phyloP scores from a whole-genome alignment of 2,329 filamentous ascomycete genomes.

The Penicillium rolfsii region DNA sequence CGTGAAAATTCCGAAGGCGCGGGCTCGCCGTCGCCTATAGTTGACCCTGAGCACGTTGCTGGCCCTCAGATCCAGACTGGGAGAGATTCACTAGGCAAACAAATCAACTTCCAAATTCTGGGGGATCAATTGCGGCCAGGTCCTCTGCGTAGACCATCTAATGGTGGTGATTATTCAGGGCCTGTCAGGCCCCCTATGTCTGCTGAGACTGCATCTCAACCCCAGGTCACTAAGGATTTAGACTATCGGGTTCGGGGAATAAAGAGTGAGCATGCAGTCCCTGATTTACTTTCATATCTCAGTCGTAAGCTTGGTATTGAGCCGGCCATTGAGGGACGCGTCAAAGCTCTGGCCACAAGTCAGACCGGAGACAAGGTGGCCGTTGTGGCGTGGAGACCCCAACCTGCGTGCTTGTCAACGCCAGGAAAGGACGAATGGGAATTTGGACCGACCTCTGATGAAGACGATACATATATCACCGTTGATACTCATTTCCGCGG shows the following conservation, averaged over 20 bases:
- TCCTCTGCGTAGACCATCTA: not conserved
- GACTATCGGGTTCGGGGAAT: slow-evolving; percentile 5
- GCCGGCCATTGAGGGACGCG: not conserved
- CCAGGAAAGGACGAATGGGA: slow-evolving; percentile 5
- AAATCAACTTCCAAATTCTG: not conserved
- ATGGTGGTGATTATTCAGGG: not conserved
- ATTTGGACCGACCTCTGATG: slow-evolving; percentile 1
- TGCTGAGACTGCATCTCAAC: not conserved
- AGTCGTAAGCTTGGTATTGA: slow-evolving; percentile 3
- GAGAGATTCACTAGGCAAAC: not conserved
- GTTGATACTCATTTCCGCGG: slow-evolving; percentile 6
- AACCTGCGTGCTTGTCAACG: slow-evolving; percentile 1
- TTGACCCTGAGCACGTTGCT: not conserved
- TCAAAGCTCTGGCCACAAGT: slow-evolving; percentile 4
- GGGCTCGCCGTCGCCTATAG: not conserved
- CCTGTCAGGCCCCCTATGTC: not conserved
- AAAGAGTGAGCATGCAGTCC: not conserved
- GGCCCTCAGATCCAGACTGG: not conserved
- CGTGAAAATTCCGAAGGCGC: not conserved
- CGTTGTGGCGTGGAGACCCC: slow-evolving; percentile 3
- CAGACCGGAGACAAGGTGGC: slow-evolving; percentile 4
- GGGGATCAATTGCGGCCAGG: not conserved
- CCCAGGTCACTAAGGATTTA: not conserved
- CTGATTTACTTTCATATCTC: not conserved
- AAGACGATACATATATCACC: slow-evolving; percentile 3